phyloP scores from a whole-genome alignment of 2,329 filamentous ascomycete species.

The Chaetothyriales sp. region DNA sequence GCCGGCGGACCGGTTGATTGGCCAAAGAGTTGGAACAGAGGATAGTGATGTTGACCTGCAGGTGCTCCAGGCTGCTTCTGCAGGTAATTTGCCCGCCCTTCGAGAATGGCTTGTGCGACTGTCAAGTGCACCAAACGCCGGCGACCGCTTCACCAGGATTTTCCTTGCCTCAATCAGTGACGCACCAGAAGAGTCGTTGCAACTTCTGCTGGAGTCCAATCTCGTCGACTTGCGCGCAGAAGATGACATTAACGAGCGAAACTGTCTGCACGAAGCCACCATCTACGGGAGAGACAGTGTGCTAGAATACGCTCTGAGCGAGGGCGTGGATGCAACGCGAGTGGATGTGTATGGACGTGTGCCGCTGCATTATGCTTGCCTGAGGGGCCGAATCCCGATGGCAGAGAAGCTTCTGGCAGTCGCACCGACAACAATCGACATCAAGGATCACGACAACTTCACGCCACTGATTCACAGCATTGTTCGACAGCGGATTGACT shows the following conservation, averaged over 20 bases:
- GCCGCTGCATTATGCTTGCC: conserved; percentile 87
- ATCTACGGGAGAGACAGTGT: conserved; percentile 79
- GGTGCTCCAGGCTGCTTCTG: conserved; percentile 70
- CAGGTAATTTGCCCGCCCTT: conserved; percentile 62
- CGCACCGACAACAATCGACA: conserved; percentile 61
- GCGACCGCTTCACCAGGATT: conserved; percentile 70
- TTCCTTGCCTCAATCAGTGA: conserved; percentile 84
- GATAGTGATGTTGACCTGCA: conserved; percentile 82
- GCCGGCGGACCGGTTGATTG: conserved; percentile 25
- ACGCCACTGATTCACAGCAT: conserved; percentile 91
- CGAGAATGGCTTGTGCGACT: conserved; percentile 69
- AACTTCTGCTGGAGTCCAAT: conserved; percentile 61
- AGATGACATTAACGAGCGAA: conserved; percentile 94
- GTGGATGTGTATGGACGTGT: conserved; percentile 90
- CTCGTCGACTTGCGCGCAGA: conserved; percentile 83
- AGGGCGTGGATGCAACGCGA: conserved; percentile 59
- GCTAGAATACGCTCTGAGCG: conserved; percentile 57
- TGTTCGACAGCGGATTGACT: conserved; percentile 67
- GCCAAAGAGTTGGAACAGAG: conserved; percentile 47
- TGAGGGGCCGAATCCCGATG: conserved; percentile 81
- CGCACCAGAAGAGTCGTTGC: conserved; percentile 60
- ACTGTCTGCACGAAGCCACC: conserved; percentile 89
- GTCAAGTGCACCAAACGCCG: conserved; percentile 42
- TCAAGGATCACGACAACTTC: conserved; percentile 93
- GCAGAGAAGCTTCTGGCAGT: conserved; percentile 56